Evolutionary conservation across 768 basidiomycete genomes (phyloP).

Genomic region (Tricholoma sp.): DNA sequence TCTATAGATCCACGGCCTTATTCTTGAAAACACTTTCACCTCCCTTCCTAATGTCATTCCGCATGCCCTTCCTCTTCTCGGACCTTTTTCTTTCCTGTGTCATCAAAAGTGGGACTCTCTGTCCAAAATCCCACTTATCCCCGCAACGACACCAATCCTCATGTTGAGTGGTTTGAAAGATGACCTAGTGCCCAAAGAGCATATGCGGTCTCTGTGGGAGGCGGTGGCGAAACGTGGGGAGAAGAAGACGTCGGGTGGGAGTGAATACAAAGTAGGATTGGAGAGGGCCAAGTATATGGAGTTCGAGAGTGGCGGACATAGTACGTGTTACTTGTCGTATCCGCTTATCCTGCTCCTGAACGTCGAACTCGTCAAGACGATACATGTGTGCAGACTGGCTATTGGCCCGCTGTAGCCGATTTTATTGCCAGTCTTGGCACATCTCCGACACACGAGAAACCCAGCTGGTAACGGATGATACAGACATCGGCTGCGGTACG

Average conservation of each 20-base stretch:
- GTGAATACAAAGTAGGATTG: slow-evolving; percentile 40
- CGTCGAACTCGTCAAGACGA: slow-evolving; percentile 33
- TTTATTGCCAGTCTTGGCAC: slow-evolving; percentile 28
- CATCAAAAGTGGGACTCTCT: slow-evolving; percentile 87
- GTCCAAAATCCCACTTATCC: slow-evolving; percentile 57
- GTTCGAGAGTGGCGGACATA: slow-evolving; percentile 51
- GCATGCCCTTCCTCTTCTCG: slow-evolving; percentile 65
- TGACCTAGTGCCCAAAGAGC: slow-evolving; percentile 67
- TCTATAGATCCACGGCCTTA: slow-evolving; percentile 65
- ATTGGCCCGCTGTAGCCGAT: slow-evolving; percentile 47
- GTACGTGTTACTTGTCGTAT: slow-evolving; percentile 27
- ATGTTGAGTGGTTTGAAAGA: slow-evolving; percentile 76
- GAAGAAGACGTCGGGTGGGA: slow-evolving; percentile 32
- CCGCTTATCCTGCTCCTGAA: neutral
- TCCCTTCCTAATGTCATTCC: slow-evolving; percentile 83
- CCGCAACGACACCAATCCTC: slow-evolving; percentile 64
- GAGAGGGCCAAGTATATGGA: slow-evolving; percentile 54
- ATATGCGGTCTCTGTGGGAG: slow-evolving; percentile 74
- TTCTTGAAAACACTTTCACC: slow-evolving; percentile 93
- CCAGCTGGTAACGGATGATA: neutral
- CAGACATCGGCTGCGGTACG: too few species aligned
- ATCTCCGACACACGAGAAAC: neutral
- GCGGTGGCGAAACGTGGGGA: slow-evolving; percentile 52
- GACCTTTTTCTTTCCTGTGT: slow-evolving; percentile 72
- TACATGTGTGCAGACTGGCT: slow-evolving; percentile 50